These are phyloP conservation scores for Saccharomyces uvarum DNA, from an alignment of 1,139 yeast species.

Conservation along the genomic window DNA sequence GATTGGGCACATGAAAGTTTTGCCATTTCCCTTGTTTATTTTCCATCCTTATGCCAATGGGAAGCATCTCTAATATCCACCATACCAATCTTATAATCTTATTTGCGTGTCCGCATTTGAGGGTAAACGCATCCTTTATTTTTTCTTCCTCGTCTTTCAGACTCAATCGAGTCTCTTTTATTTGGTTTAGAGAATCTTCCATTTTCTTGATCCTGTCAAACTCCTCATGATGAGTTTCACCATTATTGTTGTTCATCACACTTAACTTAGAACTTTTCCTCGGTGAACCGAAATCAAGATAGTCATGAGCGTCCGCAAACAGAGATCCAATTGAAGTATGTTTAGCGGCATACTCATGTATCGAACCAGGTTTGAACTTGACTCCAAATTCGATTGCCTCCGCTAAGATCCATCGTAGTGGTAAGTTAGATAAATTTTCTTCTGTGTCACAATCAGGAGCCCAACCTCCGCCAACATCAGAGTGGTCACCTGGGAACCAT, in stretches of 20 bases:
- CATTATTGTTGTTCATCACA: not conserved
- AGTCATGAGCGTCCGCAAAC: slow-evolving; percentile 44
- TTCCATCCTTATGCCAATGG: slow-evolving; percentile 46
- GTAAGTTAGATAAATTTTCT: slow-evolving; percentile 37
- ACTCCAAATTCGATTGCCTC: slow-evolving; percentile 48
- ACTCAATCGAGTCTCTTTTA: not conserved
- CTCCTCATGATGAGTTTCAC: not conserved
- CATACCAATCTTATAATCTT: slow-evolving; percentile 32
- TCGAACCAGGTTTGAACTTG: slow-evolving; percentile 36
- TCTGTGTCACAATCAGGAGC: slow-evolving; percentile 35
- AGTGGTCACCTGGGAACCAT: slow-evolving; percentile 63
- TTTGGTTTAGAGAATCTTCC: not conserved
- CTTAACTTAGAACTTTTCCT: not conserved
- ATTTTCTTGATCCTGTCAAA: not conserved
- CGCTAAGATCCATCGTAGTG: slow-evolving; percentile 53
- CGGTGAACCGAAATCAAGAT: slow-evolving; percentile 28
- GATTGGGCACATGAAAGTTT: slow-evolving; percentile 43
- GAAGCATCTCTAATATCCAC: slow-evolving; percentile 58
- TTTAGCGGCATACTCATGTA: slow-evolving; percentile 36
- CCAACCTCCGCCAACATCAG: slow-evolving; percentile 65
- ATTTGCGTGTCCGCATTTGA: slow-evolving; percentile 13
- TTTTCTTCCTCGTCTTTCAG: slow-evolving; percentile 10
- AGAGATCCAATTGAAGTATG: slow-evolving; percentile 37
- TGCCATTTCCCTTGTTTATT: slow-evolving; percentile 42
- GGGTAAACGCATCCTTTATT: slow-evolving; percentile 11